Base-by-base conservation (phyloP, 495 filamentous ascomycete genomes). In the Letharia columbiana region DNA sequence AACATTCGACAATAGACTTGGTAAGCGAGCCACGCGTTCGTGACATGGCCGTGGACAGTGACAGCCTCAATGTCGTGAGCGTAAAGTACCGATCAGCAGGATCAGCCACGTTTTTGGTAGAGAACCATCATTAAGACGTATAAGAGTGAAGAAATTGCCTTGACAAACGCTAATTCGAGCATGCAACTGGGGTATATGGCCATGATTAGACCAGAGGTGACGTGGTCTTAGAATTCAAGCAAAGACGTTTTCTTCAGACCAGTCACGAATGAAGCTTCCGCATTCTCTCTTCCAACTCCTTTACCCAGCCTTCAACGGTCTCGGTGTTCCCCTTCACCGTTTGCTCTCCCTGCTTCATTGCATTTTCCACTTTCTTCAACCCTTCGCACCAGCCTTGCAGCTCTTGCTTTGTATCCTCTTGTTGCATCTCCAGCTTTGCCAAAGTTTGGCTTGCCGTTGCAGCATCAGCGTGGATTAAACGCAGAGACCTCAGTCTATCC, bases 341-440 rank as follows among this genome's bases (percentile, higher is more conserved):
- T 33, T 80, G 79, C 72, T 90, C 87, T 17, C 86, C 86, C 59
- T 87, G 81, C 41, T 77, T 77, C 72, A 97, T 84, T 57, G 87
- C 84, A 59, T 77, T 77, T 76, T 97, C 92, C 23, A 96, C 85
- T 70, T 85, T 90, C 64, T 86, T 83, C 33, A 98, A 74, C 0
- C 89, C 90, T 68, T 91, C 89, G 60, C 84, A 84, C 95, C 95
- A 98, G 72, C 86, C 85, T 75, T 85, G 84, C 49, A 98, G 87
- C 73, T 98, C 94, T 17, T 77, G 77, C 15, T 81, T 85, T 88
- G 94, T 93, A 64, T 93, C 90, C 18, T 83, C 85, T 72, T 98
- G 94, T 56, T 85, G 81, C 70, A 81, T 83, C 76, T 96, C 92
- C 17, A 96, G 78, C 66, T 83, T 84, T 57, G 87, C 84, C 56